Evolutionary conservation across 345 rosid species (phyloP), one percentile per base, ranked within the genome.

Genomic region (Noccaea bulbosa): DNA sequence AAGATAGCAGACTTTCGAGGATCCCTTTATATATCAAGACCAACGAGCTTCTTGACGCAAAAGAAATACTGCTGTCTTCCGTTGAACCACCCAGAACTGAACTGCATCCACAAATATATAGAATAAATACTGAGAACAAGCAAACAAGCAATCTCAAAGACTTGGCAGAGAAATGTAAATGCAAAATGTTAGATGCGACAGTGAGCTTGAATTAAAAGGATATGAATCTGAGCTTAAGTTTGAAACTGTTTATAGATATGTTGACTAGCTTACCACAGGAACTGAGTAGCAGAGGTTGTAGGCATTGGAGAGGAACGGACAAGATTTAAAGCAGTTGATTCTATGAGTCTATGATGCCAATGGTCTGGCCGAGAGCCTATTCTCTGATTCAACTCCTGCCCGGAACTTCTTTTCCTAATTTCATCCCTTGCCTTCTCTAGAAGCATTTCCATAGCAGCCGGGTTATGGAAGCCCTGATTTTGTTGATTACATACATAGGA

Each of bases 331-430:
- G 92, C 96, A 78, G 83, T 69, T 63, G 90, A 82, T 67, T 93
- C 98, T 47, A 93, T 89, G 81, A 82, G 88, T 61, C 74, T 81
- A 77, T 89, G 91, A 76, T 84, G 93, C 96, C 97, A 93, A 43
- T 84, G 74, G 4, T 80, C 84, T 60, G 81, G 83, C 67, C 65
- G 75, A 56, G 82, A 83, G 76, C 88, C 82, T 48, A 70, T 79
- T 71, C 44, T 77, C 62, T 58, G 56, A 65, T 48, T 63, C 54
- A 76, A 80, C 67, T 75, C 80, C 51, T 78, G 72, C 62, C 74
- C 78, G 12, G 73, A 45, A 60, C 81, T 80, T 76, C 81, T 80
- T 71, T 62, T 72, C 58, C 67, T 67, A 68, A 89, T 79, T 81
- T 84, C 81, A 70, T 55, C 63, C 78, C 93, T 86, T 65, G 78